These are phyloP conservation scores for Fusarium ramigenum DNA, from an alignment of 2,329 filamentous ascomycete species.

Conservation along the genomic window DNA sequence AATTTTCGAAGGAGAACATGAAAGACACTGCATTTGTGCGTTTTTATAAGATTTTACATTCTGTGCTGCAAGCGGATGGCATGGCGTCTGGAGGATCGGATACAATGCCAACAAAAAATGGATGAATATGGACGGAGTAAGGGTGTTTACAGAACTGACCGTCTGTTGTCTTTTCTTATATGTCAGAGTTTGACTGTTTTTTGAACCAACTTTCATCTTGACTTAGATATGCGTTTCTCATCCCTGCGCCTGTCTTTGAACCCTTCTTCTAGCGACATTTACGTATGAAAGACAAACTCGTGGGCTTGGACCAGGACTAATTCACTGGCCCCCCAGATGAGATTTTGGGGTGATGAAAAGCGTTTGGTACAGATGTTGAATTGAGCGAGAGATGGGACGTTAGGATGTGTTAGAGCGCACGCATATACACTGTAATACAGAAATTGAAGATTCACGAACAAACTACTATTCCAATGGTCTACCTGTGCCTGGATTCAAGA, in stretches of 20 bases:
- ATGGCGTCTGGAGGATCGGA: slow-evolving; percentile 35
- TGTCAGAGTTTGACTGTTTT: slow-evolving; percentile 1
- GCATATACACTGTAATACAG: neutral
- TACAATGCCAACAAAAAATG: slow-evolving; percentile 22
- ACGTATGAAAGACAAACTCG: neutral
- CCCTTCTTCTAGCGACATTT: neutral
- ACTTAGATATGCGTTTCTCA: neutral
- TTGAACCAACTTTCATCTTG: neutral
- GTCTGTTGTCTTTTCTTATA: neutral
- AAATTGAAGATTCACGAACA: neutral
- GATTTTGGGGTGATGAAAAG: slow-evolving; percentile 8
- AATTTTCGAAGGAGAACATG: neutral
- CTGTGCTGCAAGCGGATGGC: slow-evolving; percentile 24
- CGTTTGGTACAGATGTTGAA: neutral
- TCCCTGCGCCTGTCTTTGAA: neutral
- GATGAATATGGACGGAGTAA: slow-evolving; percentile 31
- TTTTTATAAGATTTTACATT: neutral
- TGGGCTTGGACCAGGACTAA: slow-evolving; percentile 4
- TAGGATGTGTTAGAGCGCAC: neutral
- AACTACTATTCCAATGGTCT: neutral
- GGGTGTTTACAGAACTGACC: slow-evolving; percentile 3
- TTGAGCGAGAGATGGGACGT: neutral
- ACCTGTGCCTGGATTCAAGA: neutral
- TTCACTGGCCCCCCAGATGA: neutral
- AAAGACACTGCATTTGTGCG: neutral